Conservation (phyloP, 140 eudicot species). For the Anethum foeniculum region DNA sequence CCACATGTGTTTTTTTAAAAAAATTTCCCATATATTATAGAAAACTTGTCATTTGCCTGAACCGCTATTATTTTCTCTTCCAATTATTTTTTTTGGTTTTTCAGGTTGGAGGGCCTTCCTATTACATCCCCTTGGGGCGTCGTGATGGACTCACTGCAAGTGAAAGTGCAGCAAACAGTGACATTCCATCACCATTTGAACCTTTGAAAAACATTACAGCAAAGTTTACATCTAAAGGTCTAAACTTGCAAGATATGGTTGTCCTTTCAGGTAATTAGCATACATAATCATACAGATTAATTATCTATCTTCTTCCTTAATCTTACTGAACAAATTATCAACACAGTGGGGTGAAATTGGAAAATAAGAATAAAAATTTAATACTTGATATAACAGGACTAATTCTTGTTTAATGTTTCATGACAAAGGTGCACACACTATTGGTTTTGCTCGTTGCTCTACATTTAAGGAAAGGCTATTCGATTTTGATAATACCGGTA, state of each 20-base stretch:
- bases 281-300: not conserved
- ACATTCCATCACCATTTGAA: constrained; percentile 70
- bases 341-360: too few relatives aligned
- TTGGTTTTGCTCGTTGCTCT: constrained; percentile 72
- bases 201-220: constrained; percentile 50
- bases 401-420: constrained; percentile 3
- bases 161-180: constrained; percentile 49
- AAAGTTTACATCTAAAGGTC: constrained; percentile 68
- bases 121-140: constrained; percentile 61
- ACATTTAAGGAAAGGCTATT: constrained; percentile 64
- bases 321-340: not conserved
- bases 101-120: constrained; percentile 67
- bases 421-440: constrained; percentile 68
- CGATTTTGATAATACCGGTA: constrained; percentile 52
- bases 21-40: not conserved
- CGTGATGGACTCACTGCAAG: constrained; percentile 75
- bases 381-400: not conserved
- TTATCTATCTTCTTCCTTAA: not conserved
- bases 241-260: constrained; percentile 55
- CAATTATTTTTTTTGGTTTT: not conserved
- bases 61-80: not conserved
- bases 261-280: constrained; percentile 61
- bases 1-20: not conserved
- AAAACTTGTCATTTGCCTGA: not conserved
- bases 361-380: not conserved